Base-by-base conservation (phyloP, 495 filamentous ascomycete genomes). In the Friedmanniomyces endolithicus region DNA sequence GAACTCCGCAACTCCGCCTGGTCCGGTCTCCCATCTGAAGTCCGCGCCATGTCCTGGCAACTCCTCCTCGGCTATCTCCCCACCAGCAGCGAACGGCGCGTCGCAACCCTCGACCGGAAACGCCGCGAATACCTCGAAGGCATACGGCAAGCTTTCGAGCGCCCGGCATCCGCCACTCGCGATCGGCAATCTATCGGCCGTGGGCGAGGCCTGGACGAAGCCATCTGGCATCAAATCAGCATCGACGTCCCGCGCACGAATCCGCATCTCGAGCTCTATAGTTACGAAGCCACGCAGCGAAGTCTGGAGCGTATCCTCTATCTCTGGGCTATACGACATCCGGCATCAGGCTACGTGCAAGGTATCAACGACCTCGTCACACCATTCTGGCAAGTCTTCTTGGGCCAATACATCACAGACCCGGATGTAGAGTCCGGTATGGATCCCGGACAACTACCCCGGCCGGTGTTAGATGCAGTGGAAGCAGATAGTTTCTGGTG, bases 401-500 rank as follows among this genome's bases (percentile, higher is more conserved):
- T 98, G 11, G 92, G 88, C 20, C 81, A 81, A 31, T 98, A 98
- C 64, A 95, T 97, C 57, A 89, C 88, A 2, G 87, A 94, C 62
- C 78, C 82, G n/a, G 83, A 96, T 63, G 84, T 96, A 43, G 89
- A 94, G 69, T 82, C 78, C 60, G 89, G 89, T 54, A 94, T 96
- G 89, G 90, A 98, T 66, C 92, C 92, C 0, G 94, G 88, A 12
- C 90, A 95, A 67, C 74, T 98, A 33, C 92, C 92, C 7, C 85
- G 79, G 64, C 77, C 88, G 33, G 92, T 98, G 39, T 73, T 98
- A 33, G 92, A 98, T 72, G 92, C 94, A 1, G 90, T 97, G 23
- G 94, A 98, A 72, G 92, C 92, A 20, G 92, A 98, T 71, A 85
- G 88, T 1, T 98, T 96, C 70, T 98, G 92, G 92, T 97, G 92